Evolutionary conservation across 306 rosid genomes (phyloP), one percentile per base, ranked within the genome.

Genomic region (Rubus idaeus): DNA sequence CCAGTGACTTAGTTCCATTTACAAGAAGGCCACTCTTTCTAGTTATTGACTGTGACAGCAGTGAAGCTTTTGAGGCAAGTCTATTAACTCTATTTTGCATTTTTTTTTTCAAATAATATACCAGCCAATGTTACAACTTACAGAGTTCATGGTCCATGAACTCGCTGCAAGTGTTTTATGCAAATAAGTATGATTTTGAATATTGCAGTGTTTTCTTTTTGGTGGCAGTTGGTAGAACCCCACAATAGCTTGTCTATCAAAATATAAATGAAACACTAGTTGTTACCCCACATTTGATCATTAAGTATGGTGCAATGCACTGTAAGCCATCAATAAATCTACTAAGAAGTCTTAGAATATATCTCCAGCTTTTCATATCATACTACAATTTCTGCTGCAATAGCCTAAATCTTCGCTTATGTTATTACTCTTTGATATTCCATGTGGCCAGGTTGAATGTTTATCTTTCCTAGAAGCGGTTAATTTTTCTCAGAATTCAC

Each of bases 11-110:
- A 60, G 73, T 90, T 76, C 96, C 98, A 11, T 95, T 95, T 83
- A 95, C 98, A 57, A 89, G 98, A 88, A 92, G 95, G 64, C 98
- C 97, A 52, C 90, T 92, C 80, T 85, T 92, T 81, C 77, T 95
- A 79, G 87, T 95, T 77, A 87, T 95, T 80, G 98, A 95, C 75
- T 87, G 87, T 70, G 93, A 89, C 70, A 80, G 74, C 86, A 92
- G 94, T 87, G 89, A 87, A 74, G 93, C 93, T 81, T 95, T 90
- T 81, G 91, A 92, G 98, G 97, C 85, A 87, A 90, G 93, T 77
- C 60, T 76, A 30, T 69, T 44, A 17, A 58, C 41, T 73, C 79
- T 10, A 17, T 5, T 62, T 13, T 41, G 57, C 46, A 6, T 62
- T 35, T 30, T 0, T 11, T 30, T 56, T 63, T 17, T 40, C 47